Evolutionary conservation across 108 stramenopile genomes (phyloP).

Genomic region (Skeletonema menzelii): DNA sequence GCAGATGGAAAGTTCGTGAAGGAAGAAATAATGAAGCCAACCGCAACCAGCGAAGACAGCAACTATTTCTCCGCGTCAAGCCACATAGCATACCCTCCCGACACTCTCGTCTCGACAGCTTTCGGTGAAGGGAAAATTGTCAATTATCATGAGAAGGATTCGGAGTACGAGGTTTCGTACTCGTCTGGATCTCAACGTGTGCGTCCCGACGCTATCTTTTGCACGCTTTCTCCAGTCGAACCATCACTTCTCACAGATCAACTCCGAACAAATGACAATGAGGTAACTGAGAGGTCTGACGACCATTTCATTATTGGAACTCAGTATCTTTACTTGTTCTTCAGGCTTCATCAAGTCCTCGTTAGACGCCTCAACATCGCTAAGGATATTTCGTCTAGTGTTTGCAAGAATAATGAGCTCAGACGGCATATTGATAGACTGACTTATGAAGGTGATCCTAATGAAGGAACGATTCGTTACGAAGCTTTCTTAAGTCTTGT

Average conservation of each 20-base stretch:
- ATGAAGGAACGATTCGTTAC: slow-evolving; percentile 68
- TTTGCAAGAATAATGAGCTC: slow-evolving; percentile 59
- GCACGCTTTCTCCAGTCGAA: slow-evolving; percentile 68
- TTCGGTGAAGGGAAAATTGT: slow-evolving; percentile 72
- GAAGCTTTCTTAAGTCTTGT: slow-evolving; percentile 77
- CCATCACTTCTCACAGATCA: slow-evolving; percentile 70
- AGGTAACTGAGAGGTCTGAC: slow-evolving; percentile 54
- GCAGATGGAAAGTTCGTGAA: slow-evolving; percentile 19
- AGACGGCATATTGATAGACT: slow-evolving; percentile 76
- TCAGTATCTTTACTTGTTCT: slow-evolving; percentile 86
- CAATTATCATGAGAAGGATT: slow-evolving; percentile 48
- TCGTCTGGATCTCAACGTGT: slow-evolving; percentile 53
- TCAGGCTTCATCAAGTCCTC: slow-evolving; percentile 84
- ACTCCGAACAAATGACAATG: slow-evolving; percentile 61
- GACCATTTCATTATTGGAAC: slow-evolving; percentile 85
- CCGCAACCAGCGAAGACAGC: not conserved
- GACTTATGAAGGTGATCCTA: slow-evolving; percentile 42
- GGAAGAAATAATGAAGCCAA: slow-evolving; percentile 19
- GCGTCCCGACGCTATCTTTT: slow-evolving; percentile 65
- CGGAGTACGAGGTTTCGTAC: slow-evolving; percentile 61
- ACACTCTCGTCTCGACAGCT: slow-evolving; percentile 71
- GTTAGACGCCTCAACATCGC: slow-evolving; percentile 76
- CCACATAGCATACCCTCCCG: slow-evolving; percentile 74
- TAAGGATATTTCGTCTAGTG: slow-evolving; percentile 62
- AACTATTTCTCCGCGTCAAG: slow-evolving; percentile 35